Evolutionary conservation across 345 rosid genomes (phyloP).

Genomic region (Aurinia saxatilis): DNA sequence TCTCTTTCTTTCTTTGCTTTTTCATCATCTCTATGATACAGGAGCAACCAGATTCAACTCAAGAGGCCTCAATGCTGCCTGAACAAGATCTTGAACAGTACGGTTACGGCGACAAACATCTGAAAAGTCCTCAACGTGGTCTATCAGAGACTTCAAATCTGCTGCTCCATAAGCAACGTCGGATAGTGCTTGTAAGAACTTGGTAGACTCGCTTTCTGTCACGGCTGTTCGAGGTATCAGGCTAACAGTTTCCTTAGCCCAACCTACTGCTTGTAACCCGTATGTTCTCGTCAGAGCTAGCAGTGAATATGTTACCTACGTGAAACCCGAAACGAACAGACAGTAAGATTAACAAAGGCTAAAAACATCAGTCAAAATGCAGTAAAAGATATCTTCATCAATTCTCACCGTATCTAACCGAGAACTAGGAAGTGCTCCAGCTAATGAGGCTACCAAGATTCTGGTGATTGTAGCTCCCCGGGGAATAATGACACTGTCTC

Average conservation of each 20-base stretch:
- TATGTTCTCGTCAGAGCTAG: slow-evolving; percentile 68
- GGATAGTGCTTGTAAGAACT: slow-evolving; percentile 63
- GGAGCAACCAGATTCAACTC: slow-evolving; percentile 51
- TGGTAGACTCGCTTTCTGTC: slow-evolving; percentile 63
- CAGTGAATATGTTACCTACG: slow-evolving; percentile 71
- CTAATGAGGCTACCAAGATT: slow-evolving; percentile 74
- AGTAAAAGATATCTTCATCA: not conserved
- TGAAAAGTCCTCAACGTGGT: slow-evolving; percentile 74
- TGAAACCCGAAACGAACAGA: not conserved
- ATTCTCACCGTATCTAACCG: slow-evolving; percentile 73
- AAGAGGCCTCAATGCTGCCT: slow-evolving; percentile 78
- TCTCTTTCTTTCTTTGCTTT: slow-evolving; percentile 10
- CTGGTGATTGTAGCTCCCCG: slow-evolving; percentile 77
- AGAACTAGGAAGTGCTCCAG: slow-evolving; percentile 98
- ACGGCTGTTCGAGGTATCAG: slow-evolving; percentile 73
- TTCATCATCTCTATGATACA: slow-evolving; percentile 38
- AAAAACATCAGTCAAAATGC: not conserved
- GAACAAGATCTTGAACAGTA: slow-evolving; percentile 90
- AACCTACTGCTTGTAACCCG: slow-evolving; percentile 54
- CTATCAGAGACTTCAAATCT: slow-evolving; percentile 52
- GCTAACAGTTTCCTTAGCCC: slow-evolving; percentile 66
- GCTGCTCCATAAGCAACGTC: slow-evolving; percentile 68
- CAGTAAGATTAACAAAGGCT: not conserved
- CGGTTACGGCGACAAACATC: slow-evolving; percentile 92
- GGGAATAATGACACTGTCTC: slow-evolving; percentile 70